These are phyloP conservation scores for Pisolithus albus DNA, from an alignment of 768 basidiomycete genomes.

Conservation along the genomic window DNA sequence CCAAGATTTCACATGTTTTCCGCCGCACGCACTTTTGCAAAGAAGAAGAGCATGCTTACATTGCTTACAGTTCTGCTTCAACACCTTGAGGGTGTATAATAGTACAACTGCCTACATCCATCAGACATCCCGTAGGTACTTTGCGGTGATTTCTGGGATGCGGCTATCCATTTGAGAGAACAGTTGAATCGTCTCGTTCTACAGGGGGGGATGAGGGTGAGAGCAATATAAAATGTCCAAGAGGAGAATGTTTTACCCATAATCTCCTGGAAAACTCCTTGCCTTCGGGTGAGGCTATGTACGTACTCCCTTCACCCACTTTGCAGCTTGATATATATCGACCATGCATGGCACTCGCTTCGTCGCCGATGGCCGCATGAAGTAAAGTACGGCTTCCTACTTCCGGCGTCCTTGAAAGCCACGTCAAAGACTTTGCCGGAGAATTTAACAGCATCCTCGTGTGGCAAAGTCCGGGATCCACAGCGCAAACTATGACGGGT, in stretches of 20 bases:
- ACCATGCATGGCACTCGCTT: slow-evolving; percentile 20
- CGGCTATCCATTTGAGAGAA: slow-evolving; percentile 18
- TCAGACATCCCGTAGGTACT: neutral
- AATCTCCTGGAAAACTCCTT: slow-evolving; percentile 21
- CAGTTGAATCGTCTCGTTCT: slow-evolving; percentile 25
- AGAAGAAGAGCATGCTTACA: no score
- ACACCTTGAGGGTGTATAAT: no score
- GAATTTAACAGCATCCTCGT: slow-evolving; percentile 17
- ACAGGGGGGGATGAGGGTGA: no score
- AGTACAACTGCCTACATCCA: no score
- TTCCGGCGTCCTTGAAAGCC: slow-evolving; percentile 28
- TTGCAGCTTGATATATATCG: slow-evolving; percentile 23
- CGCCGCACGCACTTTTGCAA: no score
- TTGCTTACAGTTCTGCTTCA: no score
- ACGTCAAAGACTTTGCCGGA: neutral
- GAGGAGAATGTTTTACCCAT: slow-evolving; percentile 24
- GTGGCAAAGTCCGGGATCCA: slow-evolving; percentile 32
- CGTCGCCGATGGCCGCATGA: slow-evolving; percentile 24
- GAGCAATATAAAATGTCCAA: neutral
- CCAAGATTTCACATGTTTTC: no score
- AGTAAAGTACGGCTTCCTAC: slow-evolving; percentile 31
- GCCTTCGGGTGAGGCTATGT: slow-evolving; percentile 25
- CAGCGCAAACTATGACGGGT: slow-evolving; percentile 24
- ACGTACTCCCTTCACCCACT: slow-evolving; percentile 28
- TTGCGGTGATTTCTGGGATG: neutral